These are phyloP conservation scores for Amanita exitialis DNA, from an alignment of 768 basidiomycete genomes.

Conservation along the genomic window DNA sequence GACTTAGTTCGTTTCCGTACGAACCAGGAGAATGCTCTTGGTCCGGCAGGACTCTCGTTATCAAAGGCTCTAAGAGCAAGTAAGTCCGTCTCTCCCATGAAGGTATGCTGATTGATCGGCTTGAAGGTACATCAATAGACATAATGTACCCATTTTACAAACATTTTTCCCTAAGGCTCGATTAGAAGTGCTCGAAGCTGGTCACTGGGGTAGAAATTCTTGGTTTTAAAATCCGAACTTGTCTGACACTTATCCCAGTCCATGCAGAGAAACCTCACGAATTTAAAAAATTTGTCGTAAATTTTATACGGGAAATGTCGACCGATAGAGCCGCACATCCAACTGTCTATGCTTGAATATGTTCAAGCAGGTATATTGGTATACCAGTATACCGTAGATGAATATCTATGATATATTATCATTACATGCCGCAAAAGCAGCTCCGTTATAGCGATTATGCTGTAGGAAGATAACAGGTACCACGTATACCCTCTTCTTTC, in stretches of 20 bases:
- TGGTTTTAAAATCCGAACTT: background rate
- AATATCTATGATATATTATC: too few relatives aligned
- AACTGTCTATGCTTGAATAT: background rate
- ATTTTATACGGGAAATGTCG: conserved; percentile 13
- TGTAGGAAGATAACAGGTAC: background rate
- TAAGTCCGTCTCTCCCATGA: conserved; percentile 20
- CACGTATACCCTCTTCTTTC: background rate
- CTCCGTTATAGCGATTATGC: too few relatives aligned
- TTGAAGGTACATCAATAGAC: conserved; percentile 61
- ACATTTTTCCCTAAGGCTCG: conserved; percentile 66
- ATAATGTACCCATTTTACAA: conserved; percentile 51
- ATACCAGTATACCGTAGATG: too few relatives aligned
- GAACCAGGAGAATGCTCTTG: conserved; percentile 40
- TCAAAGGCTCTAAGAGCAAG: conserved; percentile 76
- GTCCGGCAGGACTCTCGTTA: conserved; percentile 55
- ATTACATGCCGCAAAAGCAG: too few relatives aligned
- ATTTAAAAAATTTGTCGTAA: conserved; percentile 32
- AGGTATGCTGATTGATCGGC: background rate
- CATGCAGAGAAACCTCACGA: conserved; percentile 73
- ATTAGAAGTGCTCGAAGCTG: conserved; percentile 58
- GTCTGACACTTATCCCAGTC: conserved; percentile 29
- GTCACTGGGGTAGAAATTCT: conserved; percentile 71
- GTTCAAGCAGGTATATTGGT: too few relatives aligned
- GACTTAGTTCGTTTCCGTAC: conserved; percentile 78
- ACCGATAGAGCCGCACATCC: background rate